Percentiles rank a stretch among this genome's conserved stretches.
Conservation (phyloP, 371 early-diverging fungal genomes). For the Mortierella sp. region DNA sequence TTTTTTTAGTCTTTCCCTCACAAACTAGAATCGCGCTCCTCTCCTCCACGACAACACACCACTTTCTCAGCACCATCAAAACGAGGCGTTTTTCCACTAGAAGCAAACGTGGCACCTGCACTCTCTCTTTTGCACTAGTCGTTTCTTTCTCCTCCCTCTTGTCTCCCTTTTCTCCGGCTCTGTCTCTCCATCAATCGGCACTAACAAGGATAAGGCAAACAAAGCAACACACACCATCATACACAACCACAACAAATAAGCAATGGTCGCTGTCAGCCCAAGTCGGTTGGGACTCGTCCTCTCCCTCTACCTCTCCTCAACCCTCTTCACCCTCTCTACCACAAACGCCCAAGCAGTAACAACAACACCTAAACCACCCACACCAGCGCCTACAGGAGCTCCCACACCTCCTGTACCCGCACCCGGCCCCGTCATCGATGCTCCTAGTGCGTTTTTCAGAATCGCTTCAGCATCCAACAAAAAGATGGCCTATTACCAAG, state of each 20-base stretch:
- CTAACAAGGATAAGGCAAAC: slow-evolving; percentile 36
- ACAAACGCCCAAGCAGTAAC: slow-evolving; percentile 15
- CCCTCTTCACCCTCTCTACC: slow-evolving; percentile 9
- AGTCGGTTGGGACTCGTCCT: slow-evolving; percentile 33
- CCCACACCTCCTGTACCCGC: slow-evolving; percentile 7
- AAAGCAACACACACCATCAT: slow-evolving; percentile 5
- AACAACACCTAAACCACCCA: background rate
- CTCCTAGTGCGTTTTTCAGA: slow-evolving; percentile 21
- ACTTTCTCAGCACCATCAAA: background rate
- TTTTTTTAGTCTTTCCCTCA: background rate
- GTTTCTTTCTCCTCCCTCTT: background rate
- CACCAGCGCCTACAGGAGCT: slow-evolving; percentile 1
- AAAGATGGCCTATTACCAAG: slow-evolving; percentile 32
- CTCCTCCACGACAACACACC: slow-evolving; percentile 10
- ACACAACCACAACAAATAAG: background rate
- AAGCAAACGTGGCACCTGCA: slow-evolving; percentile 1
- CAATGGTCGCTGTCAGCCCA: background rate
- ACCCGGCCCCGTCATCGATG: slow-evolving; percentile 12
- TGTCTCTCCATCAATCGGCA: background rate
- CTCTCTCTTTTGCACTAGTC: background rate
- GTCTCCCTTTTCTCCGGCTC: background rate
- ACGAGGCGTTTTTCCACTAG: background rate
- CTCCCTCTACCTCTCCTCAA: slow-evolving; percentile 27
- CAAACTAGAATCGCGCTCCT: background rate
- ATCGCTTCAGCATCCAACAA: slow-evolving; percentile 28